Conservation (phyloP, 2,329 filamentous ascomycete genomes). For the Paecilomyces sp. region DNA sequence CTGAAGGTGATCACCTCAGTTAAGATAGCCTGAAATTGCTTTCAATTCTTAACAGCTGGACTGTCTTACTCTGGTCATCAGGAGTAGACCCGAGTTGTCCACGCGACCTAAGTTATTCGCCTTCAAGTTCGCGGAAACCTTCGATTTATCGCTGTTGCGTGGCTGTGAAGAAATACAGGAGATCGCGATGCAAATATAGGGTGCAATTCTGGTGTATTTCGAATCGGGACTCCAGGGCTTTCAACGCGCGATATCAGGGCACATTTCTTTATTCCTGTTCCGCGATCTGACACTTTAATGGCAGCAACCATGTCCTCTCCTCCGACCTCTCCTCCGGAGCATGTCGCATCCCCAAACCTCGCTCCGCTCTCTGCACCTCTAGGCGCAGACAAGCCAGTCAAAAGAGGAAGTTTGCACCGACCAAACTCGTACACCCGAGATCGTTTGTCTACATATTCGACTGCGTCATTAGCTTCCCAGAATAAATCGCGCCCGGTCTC, state of each 20-base stretch:
- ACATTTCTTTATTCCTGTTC: not conserved
- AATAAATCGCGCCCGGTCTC: conserved; percentile 70
- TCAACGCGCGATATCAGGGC: not conserved
- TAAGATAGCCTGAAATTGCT: not conserved
- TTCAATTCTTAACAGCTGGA: not conserved
- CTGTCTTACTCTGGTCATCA: not conserved
- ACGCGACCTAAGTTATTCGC: not conserved
- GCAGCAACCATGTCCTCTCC: conserved; percentile 31
- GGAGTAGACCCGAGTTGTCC: not conserved
- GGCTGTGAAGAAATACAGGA: not conserved
- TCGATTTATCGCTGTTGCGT: not conserved
- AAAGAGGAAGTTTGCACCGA: conserved; percentile 55
- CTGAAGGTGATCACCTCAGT: not conserved
- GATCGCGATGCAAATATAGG: conserved; percentile 30
- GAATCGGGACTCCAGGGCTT: not conserved
- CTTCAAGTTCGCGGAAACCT: not conserved
- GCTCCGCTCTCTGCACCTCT: conserved; percentile 38
- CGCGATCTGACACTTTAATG: conserved; percentile 11
- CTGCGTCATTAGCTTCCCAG: conserved; percentile 50
- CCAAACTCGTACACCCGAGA: conserved; percentile 75
- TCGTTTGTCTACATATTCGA: conserved; percentile 77
- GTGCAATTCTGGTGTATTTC: conserved; percentile 13
- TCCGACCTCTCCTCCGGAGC: conserved; percentile 22
- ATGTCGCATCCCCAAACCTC: conserved; percentile 18
- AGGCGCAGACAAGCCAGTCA: conserved; percentile 45